Evolutionary conservation across 768 basidiomycete species (phyloP), one percentile per base, ranked within the genome.

Genomic region (Serendipita sp.): DNA sequence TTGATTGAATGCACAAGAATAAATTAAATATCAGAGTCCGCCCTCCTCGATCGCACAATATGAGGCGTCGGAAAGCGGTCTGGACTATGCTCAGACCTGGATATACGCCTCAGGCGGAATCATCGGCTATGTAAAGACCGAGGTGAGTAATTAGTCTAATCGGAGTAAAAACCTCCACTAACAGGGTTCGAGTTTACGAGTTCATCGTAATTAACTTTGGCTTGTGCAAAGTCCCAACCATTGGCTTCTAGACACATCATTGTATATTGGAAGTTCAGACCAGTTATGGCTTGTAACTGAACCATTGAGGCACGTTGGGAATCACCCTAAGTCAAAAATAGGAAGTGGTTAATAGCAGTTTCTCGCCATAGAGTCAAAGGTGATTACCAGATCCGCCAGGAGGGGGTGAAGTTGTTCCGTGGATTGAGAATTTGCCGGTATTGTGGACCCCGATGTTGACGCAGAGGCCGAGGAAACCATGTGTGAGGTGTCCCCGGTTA

Each of bases 241-340:
- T 94, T 96, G 58, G 84, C 85, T 68, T 82, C 78, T 66, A 98
- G 74, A 71, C 95, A 97, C 66, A 96, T 85, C n/a, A 86, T 76
- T 3, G 92, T 82, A 70, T 83, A 95, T 69, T 82, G 79, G 15
- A 82, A 81, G 66, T 89, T 96, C 70, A 99, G 78, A 24, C 84
- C 80, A 0, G 95, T 97, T 65, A 81, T 79, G 58, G 81, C 77
- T 69, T 83, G 83, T 35, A 96, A 71, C 69, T 89, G 82, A 64
- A 88, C 67, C 44, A 93, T 85, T 10, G 89, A 74, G 45, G 78
- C 75, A 28, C 87, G 83, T 70, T 94, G 87, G 11, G 80, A 77
- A 69, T 87, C 85, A 51, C 85, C 80, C 88, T 90, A 68, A 35
- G 24, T 24, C 24, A 24, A 53, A 45, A 37, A 13, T 48, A 10